Base-by-base conservation (phyloP, 805 yeast species). In the Cyberlindnera euphorbiiphila region DNA sequence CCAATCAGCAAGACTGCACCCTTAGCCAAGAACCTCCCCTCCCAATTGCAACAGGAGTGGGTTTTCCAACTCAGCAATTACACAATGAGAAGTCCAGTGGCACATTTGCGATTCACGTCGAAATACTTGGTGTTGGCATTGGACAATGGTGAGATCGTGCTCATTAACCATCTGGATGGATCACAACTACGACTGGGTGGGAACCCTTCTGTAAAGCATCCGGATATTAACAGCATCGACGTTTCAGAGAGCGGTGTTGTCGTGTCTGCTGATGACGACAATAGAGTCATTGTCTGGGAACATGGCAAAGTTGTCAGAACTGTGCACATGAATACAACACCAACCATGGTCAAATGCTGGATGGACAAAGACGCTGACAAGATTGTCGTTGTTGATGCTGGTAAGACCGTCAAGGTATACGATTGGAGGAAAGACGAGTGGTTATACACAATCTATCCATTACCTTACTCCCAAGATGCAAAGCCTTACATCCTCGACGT, bases 401-500 rank as follows among this genome's bases (percentile, higher is more conserved):
- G 59, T 6, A 56, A 52, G 24, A 41, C 44, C n/a, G 43, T 65
- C 4, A 54, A 56, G 23, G 47, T 65, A 1, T 41, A 56, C 25
- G 65, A 65, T 32, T 65, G 66, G 65, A 45, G 54, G 9, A 55
- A 53, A 26, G 47, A 47, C 2, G 29, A 47, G 27, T 55, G 62
- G 59, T 34, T 61, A 8, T 45, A 42, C 28, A 51, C 65, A 1
- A 56, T 65, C 5, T 62, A 58, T 27, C 65, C 66, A 12, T 45
- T 42, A 17, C 41, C 59, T 10, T 47, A 48, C 30, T 47, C 47
- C 4, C 25, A 30, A 2, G 49, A 45, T 22, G n/a, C 43, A 3
- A 17, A 21, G 9, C 35, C 44, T 7, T 35, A 22, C 22, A 50
- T 53, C 8, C 33, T 32, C 6, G 60, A 54, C 32, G 51, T 60